A percentile compares a stretch with the other conserved stretches of the same genome.
These are phyloP conservation scores for Pythium brachiatum DNA, from an alignment of 352 stramenopile species.

Conservation along the genomic window DNA sequence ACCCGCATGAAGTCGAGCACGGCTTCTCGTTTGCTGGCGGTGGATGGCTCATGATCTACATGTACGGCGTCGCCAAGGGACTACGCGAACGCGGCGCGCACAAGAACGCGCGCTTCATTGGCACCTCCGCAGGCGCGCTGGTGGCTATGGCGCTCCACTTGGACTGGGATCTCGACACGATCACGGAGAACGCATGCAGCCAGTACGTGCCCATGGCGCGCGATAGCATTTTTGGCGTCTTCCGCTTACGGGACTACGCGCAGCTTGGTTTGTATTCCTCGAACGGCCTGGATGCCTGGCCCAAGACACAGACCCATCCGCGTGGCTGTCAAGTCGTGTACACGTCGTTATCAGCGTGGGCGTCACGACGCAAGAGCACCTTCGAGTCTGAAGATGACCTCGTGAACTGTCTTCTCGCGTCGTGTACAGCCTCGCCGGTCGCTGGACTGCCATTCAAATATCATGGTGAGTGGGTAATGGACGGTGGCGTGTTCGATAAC, in stretches of 20 bases:
- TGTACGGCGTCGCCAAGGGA: constrained; percentile 46
- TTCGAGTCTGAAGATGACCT: constrained; percentile 31
- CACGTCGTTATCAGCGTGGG: constrained; percentile 27
- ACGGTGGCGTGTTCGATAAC: constrained; percentile 39
- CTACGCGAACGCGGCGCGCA: constrained; percentile 26
- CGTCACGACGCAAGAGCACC: constrained; percentile 21
- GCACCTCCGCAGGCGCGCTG: constrained; percentile 34
- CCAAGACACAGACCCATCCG: constrained; percentile 20
- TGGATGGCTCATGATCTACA: constrained; percentile 48
- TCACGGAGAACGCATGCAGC: constrained; percentile 15
- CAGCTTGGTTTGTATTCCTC: constrained; percentile 9
- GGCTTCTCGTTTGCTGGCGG: constrained; percentile 31
- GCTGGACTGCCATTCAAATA: constrained; percentile 34
- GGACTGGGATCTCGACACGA: constrained; percentile 34
- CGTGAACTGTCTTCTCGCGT: constrained; percentile 26
- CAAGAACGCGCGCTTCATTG: constrained; percentile 27
- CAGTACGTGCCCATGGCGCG: constrained; percentile 20
- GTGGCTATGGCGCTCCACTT: constrained; percentile 28
- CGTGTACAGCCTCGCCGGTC: constrained; percentile 28
- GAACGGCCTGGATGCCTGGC: constrained; percentile 24
- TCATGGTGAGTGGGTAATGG: constrained; percentile 41
- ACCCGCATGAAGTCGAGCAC: constrained; percentile 10
- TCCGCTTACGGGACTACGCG: constrained; percentile 32
- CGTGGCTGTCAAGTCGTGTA: constrained; percentile 24
- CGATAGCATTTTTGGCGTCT: neutral